Evolutionary conservation across 2,329 filamentous ascomycete genomes (phyloP), one percentile per base, ranked within the genome.

Genomic region (Colletotrichum musae): DNA sequence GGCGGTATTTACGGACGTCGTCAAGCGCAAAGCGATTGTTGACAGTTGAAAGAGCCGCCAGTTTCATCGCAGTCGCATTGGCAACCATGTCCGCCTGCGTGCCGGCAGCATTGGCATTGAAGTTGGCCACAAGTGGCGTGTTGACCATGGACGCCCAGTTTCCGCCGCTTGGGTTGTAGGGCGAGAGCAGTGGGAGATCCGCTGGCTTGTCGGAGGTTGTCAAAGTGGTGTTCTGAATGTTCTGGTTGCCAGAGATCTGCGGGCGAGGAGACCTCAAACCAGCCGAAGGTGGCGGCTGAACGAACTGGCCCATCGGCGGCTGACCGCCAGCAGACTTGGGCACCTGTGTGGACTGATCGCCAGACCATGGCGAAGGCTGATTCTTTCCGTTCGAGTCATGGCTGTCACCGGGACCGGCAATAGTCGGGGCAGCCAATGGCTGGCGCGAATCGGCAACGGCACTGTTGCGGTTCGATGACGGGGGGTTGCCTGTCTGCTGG

Each of bases 111-210:
- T 73, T 84, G 77, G 74, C 85, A 72, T 88, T 92, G 80, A 98
- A 99, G 73, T 91, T 95, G 48, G 94, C 85, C 5, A 95, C 93
- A 93, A 98, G 97, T 2, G 96, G 96, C 2, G 96, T 99, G 83
- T 97, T 98, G 72, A 97, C 92, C 93, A 98, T 97, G 9, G 96
- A 98, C 26, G 96, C 96, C 96, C 96, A 99, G 85, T 96, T 98
- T 65, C 94, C 94, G 78, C 94, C 94, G 60, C 92, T 88, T 43
- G 92, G 86, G 71, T 89, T 90, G 71, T 92, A 95, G 0, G 96
- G 96, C 18, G 96, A 98, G 68, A 99, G 85, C 72, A 97, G 82
- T 3, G 95, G 94, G 76, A 97, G 86, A 65, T 95, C 94, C n/a
- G 83, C 79, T 12, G 82, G 83, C 73, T 89, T 90, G 58, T 97